Percentiles rank a stretch among this genome's conserved stretches.
These are phyloP conservation scores for Seiridium unicorne DNA, from an alignment of 2,329 filamentous ascomycete genomes.

Conservation along the genomic window DNA sequence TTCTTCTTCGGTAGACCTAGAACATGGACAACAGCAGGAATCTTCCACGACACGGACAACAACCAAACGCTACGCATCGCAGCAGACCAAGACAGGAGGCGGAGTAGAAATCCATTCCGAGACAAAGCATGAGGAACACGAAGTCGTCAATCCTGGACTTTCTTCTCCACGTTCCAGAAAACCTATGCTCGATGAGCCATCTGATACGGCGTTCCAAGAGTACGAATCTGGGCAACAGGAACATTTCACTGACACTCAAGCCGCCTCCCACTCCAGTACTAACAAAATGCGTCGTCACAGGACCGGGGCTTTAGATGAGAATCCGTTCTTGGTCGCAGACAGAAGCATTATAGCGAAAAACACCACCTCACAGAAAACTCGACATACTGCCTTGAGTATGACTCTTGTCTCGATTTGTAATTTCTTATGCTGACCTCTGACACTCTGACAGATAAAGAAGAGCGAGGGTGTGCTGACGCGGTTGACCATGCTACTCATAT, in stretches of 20 bases:
- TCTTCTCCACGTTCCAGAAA: not conserved
- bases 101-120: not conserved
- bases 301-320: conserved; percentile 13
- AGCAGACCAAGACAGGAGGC: not conserved
- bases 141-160: not conserved
- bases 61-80: not conserved
- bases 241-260: too few species aligned
- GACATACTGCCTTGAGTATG: not conserved
- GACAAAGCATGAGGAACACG: not conserved
- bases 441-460: too few species aligned
- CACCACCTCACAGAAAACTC: not conserved
- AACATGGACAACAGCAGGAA: not conserved
- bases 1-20: not conserved
- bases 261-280: too few species aligned
- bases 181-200: not conserved
- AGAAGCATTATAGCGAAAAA: conserved; percentile 10
- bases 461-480: too few species aligned
- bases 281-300: not conserved
- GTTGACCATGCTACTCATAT: too few species aligned
- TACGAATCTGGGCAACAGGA: not conserved
- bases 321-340: conserved; percentile 22
- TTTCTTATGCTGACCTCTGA: too few species aligned
- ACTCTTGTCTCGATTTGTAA: not conserved
- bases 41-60: not conserved
- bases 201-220: not conserved